Conservation (phyloP, 208 protist genomes). For the Trypanosoma platydactyli region DNA sequence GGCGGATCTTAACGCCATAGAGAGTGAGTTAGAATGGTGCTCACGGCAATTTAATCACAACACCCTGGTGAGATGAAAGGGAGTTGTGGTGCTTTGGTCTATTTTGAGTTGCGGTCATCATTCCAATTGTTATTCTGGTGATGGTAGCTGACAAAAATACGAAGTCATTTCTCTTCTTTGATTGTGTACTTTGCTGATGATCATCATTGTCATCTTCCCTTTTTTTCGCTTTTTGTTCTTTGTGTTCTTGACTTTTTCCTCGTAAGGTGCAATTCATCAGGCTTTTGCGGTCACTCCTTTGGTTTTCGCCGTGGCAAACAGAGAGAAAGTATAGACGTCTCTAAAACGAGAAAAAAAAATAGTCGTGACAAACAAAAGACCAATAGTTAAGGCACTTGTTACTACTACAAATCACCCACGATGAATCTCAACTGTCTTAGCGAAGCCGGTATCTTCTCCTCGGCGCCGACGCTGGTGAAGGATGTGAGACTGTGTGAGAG, state of each 20-base stretch:
- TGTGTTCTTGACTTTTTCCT: neutral
- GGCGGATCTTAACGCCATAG: constrained; percentile 31
- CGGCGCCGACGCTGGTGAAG: neutral
- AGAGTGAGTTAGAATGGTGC: constrained; percentile 65
- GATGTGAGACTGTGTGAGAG: neutral
- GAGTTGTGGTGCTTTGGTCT: neutral
- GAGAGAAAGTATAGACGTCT: neutral
- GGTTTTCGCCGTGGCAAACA: too few relatives aligned
- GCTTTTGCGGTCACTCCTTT: too few relatives aligned
- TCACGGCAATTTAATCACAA: constrained; percentile 58
- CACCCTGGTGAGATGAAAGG: constrained; percentile 44
- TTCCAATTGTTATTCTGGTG: constrained; percentile 19
- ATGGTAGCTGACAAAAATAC: too few relatives aligned
- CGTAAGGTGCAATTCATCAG: neutral
- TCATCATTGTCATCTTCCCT: too few relatives aligned
- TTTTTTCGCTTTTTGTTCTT: constrained; percentile 20
- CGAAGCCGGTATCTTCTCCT: neutral
- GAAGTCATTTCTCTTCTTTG: too few relatives aligned
- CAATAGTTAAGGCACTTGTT: too few relatives aligned
- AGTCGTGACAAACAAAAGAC: too few relatives aligned
- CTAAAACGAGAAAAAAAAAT: constrained; percentile 9
- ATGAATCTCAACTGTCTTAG: neutral
- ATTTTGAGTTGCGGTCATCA: too few relatives aligned
- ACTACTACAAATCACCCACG: too few relatives aligned
- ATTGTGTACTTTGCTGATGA: too few relatives aligned